Conservation (phyloP, 352 stramenopile species). For the Phytophthora vignae region DNA sequence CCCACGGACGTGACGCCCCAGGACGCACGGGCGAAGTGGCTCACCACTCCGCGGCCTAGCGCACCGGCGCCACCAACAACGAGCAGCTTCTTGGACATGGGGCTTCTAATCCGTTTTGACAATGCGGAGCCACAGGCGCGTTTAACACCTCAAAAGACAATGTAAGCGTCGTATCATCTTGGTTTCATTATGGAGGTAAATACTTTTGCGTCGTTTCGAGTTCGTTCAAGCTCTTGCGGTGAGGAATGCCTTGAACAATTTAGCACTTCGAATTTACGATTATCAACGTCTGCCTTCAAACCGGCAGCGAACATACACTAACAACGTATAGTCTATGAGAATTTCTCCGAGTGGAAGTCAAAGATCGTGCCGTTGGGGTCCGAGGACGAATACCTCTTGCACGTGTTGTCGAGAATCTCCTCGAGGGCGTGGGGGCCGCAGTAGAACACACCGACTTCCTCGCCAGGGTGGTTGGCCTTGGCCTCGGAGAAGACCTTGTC, state of each 20-base stretch:
- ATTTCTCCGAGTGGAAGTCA: conserved; percentile 90
- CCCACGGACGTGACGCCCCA: conserved; percentile 82
- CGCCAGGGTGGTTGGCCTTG: conserved; percentile 51
- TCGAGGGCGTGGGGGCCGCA: conserved; percentile 85
- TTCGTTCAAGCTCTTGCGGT: background rate
- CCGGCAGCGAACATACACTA: conserved; percentile 27
- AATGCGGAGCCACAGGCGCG: conserved; percentile 4
- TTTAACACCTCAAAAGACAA: background rate
- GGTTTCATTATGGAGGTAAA: background rate
- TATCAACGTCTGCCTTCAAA: conserved; percentile 24
- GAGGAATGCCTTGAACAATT: conserved; percentile 7
- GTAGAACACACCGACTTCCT: conserved; percentile 91
- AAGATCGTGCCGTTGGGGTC: conserved; percentile 66
- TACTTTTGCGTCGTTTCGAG: background rate
- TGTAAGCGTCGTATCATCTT: background rate
- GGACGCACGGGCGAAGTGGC: conserved; percentile 62
- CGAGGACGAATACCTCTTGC: conserved; percentile 71
- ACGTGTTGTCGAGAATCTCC: conserved; percentile 75
- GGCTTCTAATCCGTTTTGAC: background rate
- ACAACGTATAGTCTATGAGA: conserved; percentile 54
- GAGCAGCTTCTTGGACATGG: conserved; percentile 70
- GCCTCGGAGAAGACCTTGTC: conserved; percentile 74
- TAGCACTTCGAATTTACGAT: conserved; percentile 30
- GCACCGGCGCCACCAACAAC: conserved; percentile 80
- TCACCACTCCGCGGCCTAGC: conserved; percentile 74